phyloP scores from a whole-genome alignment of 2,329 filamentous ascomycete genomes.

The Dactylellina leptospora region DNA sequence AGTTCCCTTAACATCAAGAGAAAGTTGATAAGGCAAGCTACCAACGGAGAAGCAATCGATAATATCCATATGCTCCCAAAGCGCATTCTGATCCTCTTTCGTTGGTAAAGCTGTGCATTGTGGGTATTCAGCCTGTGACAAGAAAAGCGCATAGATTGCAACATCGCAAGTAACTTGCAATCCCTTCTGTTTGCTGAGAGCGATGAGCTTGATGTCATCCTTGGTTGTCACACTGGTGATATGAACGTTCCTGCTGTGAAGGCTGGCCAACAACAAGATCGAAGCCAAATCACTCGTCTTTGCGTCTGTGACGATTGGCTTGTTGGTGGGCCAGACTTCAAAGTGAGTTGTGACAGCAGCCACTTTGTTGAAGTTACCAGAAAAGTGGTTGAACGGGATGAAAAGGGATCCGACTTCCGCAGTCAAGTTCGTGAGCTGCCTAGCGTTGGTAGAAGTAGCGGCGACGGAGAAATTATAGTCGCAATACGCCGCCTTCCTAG shows the following conservation, averaged over 20 bases:
- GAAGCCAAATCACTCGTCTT: conserved; percentile 83
- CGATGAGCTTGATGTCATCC: conserved; percentile 79
- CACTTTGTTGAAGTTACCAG: conserved; percentile 84
- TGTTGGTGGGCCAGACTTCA: conserved; percentile 77
- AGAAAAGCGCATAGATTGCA: conserved; percentile 79
- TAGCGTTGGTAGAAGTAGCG: conserved; percentile 76
- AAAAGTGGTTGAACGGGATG: conserved; percentile 82
- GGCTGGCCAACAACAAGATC: conserved; percentile 77
- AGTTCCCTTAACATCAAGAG: conserved; percentile 66
- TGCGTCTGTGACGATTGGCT: conserved; percentile 82
- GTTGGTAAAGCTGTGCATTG: conserved; percentile 73
- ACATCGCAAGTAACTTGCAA: conserved; percentile 83
- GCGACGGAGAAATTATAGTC: conserved; percentile 83
- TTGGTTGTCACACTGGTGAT: conserved; percentile 82
- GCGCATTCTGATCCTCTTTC: conserved; percentile 72
- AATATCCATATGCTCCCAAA: conserved; percentile 76
- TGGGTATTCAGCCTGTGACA: conserved; percentile 75
- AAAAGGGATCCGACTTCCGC: conserved; percentile 81
- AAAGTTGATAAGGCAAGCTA: conserved; percentile 79
- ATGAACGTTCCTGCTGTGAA: conserved; percentile 80
- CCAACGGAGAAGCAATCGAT: conserved; percentile 84
- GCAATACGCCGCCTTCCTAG: conserved; percentile 73
- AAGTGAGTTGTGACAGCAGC: conserved; percentile 81
- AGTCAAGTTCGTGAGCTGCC: conserved; percentile 76
- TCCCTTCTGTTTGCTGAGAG: conserved; percentile 81